phyloP scores from a whole-genome alignment of 345 rosid genomes.

The Lepidium sativum region DNA sequence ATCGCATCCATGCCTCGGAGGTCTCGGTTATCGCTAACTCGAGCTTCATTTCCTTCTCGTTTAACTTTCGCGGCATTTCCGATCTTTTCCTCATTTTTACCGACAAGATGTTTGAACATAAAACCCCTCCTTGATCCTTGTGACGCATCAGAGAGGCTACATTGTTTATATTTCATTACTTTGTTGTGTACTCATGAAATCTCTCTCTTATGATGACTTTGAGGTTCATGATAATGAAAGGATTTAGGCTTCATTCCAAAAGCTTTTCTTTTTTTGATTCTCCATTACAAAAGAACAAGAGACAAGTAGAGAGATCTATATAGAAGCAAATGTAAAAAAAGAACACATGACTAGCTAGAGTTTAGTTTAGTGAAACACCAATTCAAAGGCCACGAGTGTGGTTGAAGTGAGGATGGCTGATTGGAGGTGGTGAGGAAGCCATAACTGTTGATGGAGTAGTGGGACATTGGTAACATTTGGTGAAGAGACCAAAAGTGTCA shows the following conservation, averaged over 20 bases:
- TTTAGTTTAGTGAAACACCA: background rate
- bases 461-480: slow-evolving; percentile 91
- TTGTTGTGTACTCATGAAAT: no score
- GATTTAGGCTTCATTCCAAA: background rate
- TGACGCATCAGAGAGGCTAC: no score
- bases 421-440: slow-evolving; percentile 19
- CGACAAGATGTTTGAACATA: no score
- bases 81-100: no score
- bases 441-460: slow-evolving; percentile 35
- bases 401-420: slow-evolving; percentile 30
- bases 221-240: background rate
- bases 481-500: slow-evolving; percentile 91
- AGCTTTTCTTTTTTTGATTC: background rate
- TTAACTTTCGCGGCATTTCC: no score
- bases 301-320: background rate
- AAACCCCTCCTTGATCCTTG: no score
- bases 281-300: background rate
- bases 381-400: slow-evolving; percentile 39
- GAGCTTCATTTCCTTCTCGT: no score
- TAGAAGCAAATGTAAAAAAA: background rate
- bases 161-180: no score
- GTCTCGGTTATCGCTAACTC: no score
- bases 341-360: background rate
- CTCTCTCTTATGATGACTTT: no score
- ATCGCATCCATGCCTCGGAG: no score